Evolutionary conservation across 148 eudicot genomes (phyloP).

Genomic region (Silene uniflora): DNA sequence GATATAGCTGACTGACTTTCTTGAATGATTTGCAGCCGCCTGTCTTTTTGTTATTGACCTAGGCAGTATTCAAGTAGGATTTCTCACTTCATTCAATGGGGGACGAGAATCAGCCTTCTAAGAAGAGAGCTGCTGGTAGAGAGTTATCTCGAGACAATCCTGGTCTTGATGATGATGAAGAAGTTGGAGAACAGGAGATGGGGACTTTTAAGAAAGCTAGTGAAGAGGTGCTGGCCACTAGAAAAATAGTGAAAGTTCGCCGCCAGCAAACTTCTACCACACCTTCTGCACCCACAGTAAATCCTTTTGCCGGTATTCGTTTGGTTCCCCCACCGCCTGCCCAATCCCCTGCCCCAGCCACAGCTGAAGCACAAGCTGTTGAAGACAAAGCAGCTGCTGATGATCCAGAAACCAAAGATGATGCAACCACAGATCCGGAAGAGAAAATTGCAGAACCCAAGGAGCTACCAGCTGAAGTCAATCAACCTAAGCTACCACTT

Average conservation of each 20-base stretch:
- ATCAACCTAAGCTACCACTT: slow-evolving; percentile 23
- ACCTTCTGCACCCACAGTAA: slow-evolving; percentile 56
- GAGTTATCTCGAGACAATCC: slow-evolving; percentile 79
- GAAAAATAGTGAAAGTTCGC: slow-evolving; percentile 85
- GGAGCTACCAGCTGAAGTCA: slow-evolving; percentile 30
- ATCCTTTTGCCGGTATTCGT: slow-evolving; percentile 82
- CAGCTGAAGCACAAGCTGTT: slow-evolving; percentile 30
- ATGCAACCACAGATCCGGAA: slow-evolving; percentile 30
- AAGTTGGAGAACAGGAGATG: slow-evolving; percentile 47
- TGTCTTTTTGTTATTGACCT: slow-evolving; percentile 33
- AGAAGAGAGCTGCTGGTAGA: slow-evolving; percentile 87
- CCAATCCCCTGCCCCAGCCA: slow-evolving; percentile 21
- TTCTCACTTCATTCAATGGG: slow-evolving; percentile 36
- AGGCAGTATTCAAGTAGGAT: not conserved
- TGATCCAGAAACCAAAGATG: slow-evolving; percentile 31
- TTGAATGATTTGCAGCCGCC: slow-evolving; percentile 28
- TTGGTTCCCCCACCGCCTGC: slow-evolving; percentile 49
- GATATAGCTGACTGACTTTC: slow-evolving; percentile 12
- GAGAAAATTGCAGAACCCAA: slow-evolving; percentile 26
- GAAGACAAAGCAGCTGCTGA: slow-evolving; percentile 27
- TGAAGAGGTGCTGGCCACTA: slow-evolving; percentile 76
- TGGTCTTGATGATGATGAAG: slow-evolving; percentile 83
- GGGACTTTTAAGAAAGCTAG: slow-evolving; percentile 84
- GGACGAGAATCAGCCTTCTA: slow-evolving; percentile 77
- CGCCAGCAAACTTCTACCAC: slow-evolving; percentile 47